A percentile compares a stretch with the other conserved stretches of the same genome.
Conservation (phyloP, 768 basidiomycete species). For the Boletus rufocinnamomeus region DNA sequence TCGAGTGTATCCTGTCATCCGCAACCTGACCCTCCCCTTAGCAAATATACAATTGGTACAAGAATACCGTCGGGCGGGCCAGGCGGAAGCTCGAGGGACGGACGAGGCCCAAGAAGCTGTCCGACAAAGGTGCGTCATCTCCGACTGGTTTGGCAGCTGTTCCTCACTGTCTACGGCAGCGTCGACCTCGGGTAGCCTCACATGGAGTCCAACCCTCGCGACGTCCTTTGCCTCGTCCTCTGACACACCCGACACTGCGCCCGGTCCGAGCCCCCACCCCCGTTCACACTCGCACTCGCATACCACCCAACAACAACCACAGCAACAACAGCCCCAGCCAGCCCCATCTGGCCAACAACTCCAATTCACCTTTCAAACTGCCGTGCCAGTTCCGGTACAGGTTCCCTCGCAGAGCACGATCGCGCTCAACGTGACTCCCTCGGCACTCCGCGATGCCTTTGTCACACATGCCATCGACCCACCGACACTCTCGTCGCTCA, state of each 20-base stretch:
- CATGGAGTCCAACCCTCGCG: slow-evolving; percentile 42
- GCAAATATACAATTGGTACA: slow-evolving; percentile 78
- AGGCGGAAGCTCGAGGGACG: slow-evolving; percentile 59
- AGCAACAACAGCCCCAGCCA: slow-evolving; percentile 33
- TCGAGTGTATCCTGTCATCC: not conserved
- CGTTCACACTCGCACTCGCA: slow-evolving; percentile 23
- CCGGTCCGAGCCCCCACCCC: slow-evolving; percentile 37
- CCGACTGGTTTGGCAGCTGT: not conserved
- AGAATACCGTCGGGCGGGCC: slow-evolving; percentile 65
- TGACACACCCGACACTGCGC: slow-evolving; percentile 14
- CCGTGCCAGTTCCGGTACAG: slow-evolving; percentile 45
- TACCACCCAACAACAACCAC: slow-evolving; percentile 5
- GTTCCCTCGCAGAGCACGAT: slow-evolving; percentile 20
- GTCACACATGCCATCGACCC: slow-evolving; percentile 44
- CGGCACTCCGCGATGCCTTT: slow-evolving; percentile 36
- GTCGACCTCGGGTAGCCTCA: slow-evolving; percentile 29
- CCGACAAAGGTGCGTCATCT: slow-evolving; percentile 47
- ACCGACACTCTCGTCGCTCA: slow-evolving; percentile 52
- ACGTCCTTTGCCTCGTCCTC: slow-evolving; percentile 38
- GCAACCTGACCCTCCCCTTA: slow-evolving; percentile 18
- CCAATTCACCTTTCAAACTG: slow-evolving; percentile 46
- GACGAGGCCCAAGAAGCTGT: slow-evolving; percentile 49
- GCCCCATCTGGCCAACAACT: slow-evolving; percentile 37
- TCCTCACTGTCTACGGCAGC: slow-evolving; percentile 9
- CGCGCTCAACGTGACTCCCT: slow-evolving; percentile 31